These are phyloP conservation scores for Galeopsis tetrahit DNA, from an alignment of 257 asterid species.

Conservation along the genomic window DNA sequence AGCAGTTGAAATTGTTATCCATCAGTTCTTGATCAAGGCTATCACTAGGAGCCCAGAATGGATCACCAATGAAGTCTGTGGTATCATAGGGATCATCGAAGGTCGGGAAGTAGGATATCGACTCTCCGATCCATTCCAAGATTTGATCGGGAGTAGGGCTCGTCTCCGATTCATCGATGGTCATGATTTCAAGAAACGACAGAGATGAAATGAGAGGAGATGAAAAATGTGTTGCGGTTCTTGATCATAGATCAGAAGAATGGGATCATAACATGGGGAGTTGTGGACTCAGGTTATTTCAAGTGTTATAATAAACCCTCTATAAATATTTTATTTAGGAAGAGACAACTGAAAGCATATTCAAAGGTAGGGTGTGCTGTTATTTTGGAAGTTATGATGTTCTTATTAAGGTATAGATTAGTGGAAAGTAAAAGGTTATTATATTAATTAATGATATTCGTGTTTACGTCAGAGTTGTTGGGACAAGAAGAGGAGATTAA, in stretches of 20 bases:
- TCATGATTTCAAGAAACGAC: constrained; percentile 38
- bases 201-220: constrained; percentile 12
- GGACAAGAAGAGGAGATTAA: constrained; percentile 29
- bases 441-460: constrained; percentile 28
- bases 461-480: constrained; percentile 48
- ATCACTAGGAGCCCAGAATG: constrained; percentile 59
- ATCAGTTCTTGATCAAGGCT: constrained; percentile 51
- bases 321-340: constrained; percentile 39
- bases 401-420: constrained; percentile 42
- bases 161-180: constrained; percentile 61
- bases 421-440: constrained; percentile 29
- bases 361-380: constrained; percentile 58
- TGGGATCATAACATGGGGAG: constrained; percentile 34
- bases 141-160: constrained; percentile 51
- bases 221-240: constrained; percentile 21
- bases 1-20: constrained; percentile 43
- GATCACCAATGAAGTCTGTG: constrained; percentile 51
- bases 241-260: constrained; percentile 38
- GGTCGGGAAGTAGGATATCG: constrained; percentile 60
- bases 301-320: constrained; percentile 40
- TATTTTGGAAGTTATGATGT: constrained; percentile 72
- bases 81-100: constrained; percentile 64
- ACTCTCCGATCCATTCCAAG: constrained; percentile 61
- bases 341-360: constrained; percentile 61
- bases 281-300: constrained; percentile 24